Evolutionary conservation across 2,329 filamentous ascomycete genomes (phyloP), one percentile per base, ranked within the genome.

Genomic region (Cladosporium sp.): DNA sequence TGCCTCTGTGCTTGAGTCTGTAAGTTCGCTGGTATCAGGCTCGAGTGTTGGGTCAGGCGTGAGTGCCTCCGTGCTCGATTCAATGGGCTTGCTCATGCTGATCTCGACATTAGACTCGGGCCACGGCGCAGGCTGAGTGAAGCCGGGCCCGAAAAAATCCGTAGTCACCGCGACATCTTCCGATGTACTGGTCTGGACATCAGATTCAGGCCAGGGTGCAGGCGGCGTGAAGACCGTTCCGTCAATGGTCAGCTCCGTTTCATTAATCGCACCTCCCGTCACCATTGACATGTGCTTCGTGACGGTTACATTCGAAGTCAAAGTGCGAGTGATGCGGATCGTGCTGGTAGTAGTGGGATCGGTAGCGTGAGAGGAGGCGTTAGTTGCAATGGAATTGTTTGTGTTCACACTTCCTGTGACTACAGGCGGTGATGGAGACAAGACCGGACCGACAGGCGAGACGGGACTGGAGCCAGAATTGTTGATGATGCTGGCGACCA

Each of bases 401-500:
- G 13, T n/a, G 35, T 2, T 37, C 2, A n/a, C 6, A 2, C 3
- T n/a, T 10, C 13, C 34, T 10, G 46, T 35, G 5, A 11, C 14
- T 3, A 8, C 13, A 14, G 46, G 18, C 28, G 46, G 38, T 16
- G 11, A 31, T 50, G 46, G 46, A 11, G 46, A 42, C 11, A 50
- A 31, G 4, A 50, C 40, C 16, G 46, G 46, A 6, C 40, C 46
- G 8, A 50, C 40, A 16, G 46, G 46, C 13, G 37, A 38, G 2
- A 50, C 31, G 14, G 46, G 46, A 10, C 37, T 34, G 9, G 19
- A 18, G 9, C 19, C 41, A 19, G 41, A 22, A 10, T n/a, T 33
- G 16, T 32, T 32, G 13, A 54, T 49, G 32, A 58, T 35, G 22
- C 42, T 41, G 22, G 52, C 19, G 3, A 59, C 42, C 22, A 58